Evolutionary conservation across 805 yeast genomes (phyloP).

Genomic region (Wickerhamomyces chaumierensis): DNA sequence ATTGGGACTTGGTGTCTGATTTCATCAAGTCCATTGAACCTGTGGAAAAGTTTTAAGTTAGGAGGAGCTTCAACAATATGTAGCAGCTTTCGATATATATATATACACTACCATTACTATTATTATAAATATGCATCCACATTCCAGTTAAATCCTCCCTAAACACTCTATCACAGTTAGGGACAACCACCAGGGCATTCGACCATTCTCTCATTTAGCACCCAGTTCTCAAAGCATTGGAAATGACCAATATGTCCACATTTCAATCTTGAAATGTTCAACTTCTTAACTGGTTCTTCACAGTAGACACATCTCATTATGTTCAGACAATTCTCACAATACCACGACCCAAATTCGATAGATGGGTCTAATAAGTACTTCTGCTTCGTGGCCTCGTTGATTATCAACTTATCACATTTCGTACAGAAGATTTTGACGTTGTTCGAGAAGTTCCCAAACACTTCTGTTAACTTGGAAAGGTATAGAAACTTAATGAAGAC

Average conservation of each 20-base stretch:
- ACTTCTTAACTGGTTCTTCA: conserved; percentile 63
- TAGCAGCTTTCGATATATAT: no score
- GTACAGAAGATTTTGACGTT: conserved; percentile 48
- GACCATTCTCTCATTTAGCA: conserved; percentile 44
- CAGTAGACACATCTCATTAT: conserved; percentile 52
- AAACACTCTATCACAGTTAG: no score
- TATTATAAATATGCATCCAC: no score
- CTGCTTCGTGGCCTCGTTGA: conserved; percentile 45
- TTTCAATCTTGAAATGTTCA: conserved; percentile 42
- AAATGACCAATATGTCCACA: conserved; percentile 90
- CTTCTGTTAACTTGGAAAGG: conserved; percentile 17
- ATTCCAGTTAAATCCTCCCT: no score
- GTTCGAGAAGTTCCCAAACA: conserved; percentile 12
- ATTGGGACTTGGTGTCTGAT: conserved; percentile 60
- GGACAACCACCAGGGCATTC: conserved; percentile 69
- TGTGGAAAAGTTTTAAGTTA: conserved; percentile 1
- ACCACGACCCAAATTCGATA: conserved; percentile 63
- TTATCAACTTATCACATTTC: conserved; percentile 44
- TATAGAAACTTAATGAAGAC: conserved; percentile 48
- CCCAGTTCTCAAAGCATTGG: conserved; percentile 73
- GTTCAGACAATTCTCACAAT: conserved; percentile 64
- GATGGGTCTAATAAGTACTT: conserved; percentile 20
- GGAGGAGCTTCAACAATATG: no score
- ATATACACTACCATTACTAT: no score
- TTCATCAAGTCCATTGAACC: conserved; percentile 31